Evolutionary conservation across 2,329 filamentous ascomycete species (phyloP).

Genomic region (Thermoascus crustaceus): DNA sequence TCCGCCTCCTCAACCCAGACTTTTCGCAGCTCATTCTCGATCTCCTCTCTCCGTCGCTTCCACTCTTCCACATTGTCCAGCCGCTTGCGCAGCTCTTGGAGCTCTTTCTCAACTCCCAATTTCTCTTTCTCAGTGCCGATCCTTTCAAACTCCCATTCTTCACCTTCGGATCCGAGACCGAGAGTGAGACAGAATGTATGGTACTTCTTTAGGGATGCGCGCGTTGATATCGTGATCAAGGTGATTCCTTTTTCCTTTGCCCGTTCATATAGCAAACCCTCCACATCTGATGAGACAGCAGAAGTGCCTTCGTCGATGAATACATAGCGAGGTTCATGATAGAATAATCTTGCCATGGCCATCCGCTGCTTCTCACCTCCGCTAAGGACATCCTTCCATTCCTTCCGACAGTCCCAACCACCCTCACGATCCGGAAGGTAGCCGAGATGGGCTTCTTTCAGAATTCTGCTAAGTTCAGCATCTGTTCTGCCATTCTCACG

Average conservation of each 20-base stretch:
- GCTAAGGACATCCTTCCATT: conserved; percentile 97
- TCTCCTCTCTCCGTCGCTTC: conserved; percentile 69
- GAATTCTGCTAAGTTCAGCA: conserved; percentile 63
- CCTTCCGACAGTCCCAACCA: conserved; percentile 92
- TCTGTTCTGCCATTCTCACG: conserved; percentile 69
- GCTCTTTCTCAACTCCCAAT: conserved; percentile 82
- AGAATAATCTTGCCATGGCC: conserved; percentile 80
- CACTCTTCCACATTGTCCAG: conserved; percentile 75
- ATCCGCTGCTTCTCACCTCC: conserved; percentile 97
- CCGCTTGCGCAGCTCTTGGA: conserved; percentile 72
- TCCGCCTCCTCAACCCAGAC: conserved; percentile 49
- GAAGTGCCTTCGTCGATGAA: conserved; percentile 95
- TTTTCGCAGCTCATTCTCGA: conserved; percentile 68
- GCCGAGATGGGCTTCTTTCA: conserved; percentile 77
- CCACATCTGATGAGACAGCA: conserved; percentile 88
- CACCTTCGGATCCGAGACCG: conserved; percentile 69
- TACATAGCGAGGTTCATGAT: conserved; percentile 90
- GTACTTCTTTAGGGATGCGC: conserved; percentile 89
- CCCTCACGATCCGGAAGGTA: conserved; percentile 89
- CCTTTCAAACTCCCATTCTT: conserved; percentile 84
- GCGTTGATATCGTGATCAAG: conserved; percentile 89
- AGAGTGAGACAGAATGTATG: conserved; percentile 86
- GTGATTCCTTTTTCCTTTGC: conserved; percentile 93
- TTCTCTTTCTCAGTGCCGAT: conserved; percentile 94
- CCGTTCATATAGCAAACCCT: conserved; percentile 84